Percentiles rank a stretch among this genome's conserved stretches.
phyloP scores from a whole-genome alignment of 768 basidiomycete species.

The Lyophyllum decastes region DNA sequence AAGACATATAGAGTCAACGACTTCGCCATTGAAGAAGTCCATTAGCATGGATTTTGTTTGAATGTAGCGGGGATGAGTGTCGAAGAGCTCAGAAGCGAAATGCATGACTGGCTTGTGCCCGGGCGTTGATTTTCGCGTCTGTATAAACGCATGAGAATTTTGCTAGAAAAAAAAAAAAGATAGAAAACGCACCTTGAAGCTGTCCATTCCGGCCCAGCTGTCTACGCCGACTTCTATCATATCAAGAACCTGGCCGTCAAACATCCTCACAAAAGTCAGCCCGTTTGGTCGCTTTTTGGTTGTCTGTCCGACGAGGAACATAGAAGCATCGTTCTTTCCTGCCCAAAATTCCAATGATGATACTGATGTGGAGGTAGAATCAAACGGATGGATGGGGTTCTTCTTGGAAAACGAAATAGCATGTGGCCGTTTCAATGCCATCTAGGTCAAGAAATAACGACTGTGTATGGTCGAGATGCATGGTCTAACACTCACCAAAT shows the following conservation, averaged over 20 bases:
- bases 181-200: constrained; percentile 72
- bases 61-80: constrained; percentile 88
- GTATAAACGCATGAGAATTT: neutral
- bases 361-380: constrained; percentile 53
- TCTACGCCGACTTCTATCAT: constrained; percentile 96
- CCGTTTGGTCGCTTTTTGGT: constrained; percentile 94
- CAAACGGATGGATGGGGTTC: constrained; percentile 89
- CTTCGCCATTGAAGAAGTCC: constrained; percentile 88
- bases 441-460: constrained; percentile 47
- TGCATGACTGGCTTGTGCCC: constrained; percentile 93
- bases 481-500: constrained; percentile 55
- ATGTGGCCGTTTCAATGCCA: constrained; percentile 90
- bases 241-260: constrained; percentile 82
- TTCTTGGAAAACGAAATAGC: constrained; percentile 94
- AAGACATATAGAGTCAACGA: constrained; percentile 80
- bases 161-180: neutral
- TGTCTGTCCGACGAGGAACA: constrained; percentile 89
- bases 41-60: constrained; percentile 92
- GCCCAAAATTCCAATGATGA: constrained; percentile 91
- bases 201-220: constrained; percentile 72
- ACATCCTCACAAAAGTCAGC: constrained; percentile 84
- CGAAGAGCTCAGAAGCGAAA: constrained; percentile 94
- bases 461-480: neutral
- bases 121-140: constrained; percentile 88
- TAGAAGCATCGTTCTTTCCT: constrained; percentile 88